Conservation (phyloP, 2,329 filamentous ascomycete species). For the Fusarium succisae region DNA sequence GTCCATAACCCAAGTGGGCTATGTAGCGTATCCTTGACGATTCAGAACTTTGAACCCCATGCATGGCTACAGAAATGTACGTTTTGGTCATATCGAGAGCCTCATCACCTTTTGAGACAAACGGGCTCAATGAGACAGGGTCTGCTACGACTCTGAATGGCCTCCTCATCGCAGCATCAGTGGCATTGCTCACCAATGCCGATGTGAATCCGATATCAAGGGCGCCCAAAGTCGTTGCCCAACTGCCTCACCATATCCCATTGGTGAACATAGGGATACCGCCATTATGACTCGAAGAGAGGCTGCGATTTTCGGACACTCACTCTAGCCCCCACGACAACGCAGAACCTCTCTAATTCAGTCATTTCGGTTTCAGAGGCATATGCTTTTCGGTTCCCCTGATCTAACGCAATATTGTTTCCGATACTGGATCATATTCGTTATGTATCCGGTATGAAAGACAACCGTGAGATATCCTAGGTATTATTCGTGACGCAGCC, state of each 20-base stretch:
- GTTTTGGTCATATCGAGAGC: slow-evolving; percentile 30
- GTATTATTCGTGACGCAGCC: slow-evolving; percentile 28
- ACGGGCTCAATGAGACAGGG: slow-evolving; percentile 27
- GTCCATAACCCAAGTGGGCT: slow-evolving; percentile 32
- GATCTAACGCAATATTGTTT: slow-evolving; percentile 8
- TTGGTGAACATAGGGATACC: slow-evolving; percentile 39
- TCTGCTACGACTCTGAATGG: slow-evolving; percentile 27
- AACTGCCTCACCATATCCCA: slow-evolving; percentile 34
- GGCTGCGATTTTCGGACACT: slow-evolving; percentile 29
- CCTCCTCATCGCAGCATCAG: slow-evolving; percentile 34
- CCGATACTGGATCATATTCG: slow-evolving; percentile 11
- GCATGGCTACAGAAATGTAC: slow-evolving; percentile 28
- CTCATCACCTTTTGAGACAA: slow-evolving; percentile 37
- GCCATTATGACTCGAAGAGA: slow-evolving; percentile 41
- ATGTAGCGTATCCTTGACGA: slow-evolving; percentile 20
- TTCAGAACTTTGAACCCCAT: slow-evolving; percentile 34
- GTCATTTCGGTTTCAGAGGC: slow-evolving; percentile 22
- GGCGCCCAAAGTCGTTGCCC: slow-evolving; percentile 30
- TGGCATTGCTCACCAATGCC: slow-evolving; percentile 30
- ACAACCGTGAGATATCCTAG: slow-evolving; percentile 18
- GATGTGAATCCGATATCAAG: slow-evolving; percentile 24
- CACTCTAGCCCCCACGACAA: slow-evolving; percentile 35
- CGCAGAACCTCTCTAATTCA: slow-evolving; percentile 22
- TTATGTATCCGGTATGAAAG: slow-evolving; percentile 8
- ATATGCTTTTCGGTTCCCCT: slow-evolving; percentile 22